Percentiles rank a stretch among this genome's conserved stretches.
These are phyloP conservation scores for Pseudogymnoascus sp. DNA, from an alignment of 2,329 filamentous ascomycete genomes.

Conservation along the genomic window DNA sequence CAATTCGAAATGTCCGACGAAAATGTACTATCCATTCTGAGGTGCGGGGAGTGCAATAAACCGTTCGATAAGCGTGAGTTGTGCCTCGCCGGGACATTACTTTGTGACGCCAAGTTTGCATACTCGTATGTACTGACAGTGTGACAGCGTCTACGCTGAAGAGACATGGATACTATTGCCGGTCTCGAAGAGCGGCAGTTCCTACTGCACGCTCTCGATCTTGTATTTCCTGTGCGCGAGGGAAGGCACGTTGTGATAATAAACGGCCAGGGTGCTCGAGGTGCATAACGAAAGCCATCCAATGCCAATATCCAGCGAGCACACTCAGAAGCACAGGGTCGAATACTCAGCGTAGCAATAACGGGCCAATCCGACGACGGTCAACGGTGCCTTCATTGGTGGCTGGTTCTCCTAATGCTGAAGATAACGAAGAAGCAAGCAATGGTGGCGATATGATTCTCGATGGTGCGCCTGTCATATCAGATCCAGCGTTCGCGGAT, in stretches of 20 bases:
- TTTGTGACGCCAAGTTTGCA: constrained; percentile 12
- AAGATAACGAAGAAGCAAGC: constrained; percentile 13
- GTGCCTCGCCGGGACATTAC: constrained; percentile 11
- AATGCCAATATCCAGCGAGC: constrained; percentile 32
- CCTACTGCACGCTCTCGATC: constrained; percentile 26
- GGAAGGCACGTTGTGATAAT: constrained; percentile 34
- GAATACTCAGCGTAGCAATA: constrained; percentile 12
- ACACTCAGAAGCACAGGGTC: constrained; percentile 11
- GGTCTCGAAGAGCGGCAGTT: constrained; percentile 28
- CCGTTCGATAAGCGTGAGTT: constrained; percentile 35
- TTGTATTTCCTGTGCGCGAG: constrained; percentile 32
- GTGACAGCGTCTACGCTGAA: constrained; percentile 34
- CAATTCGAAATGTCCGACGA: constrained; percentile 23
- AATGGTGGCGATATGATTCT: constrained; percentile 15
- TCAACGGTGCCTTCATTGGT: constrained; percentile 6
- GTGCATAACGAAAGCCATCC: constrained; percentile 29
- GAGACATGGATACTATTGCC: constrained; percentile 40
- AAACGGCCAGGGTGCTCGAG: constrained; percentile 32
- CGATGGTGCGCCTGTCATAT: constrained; percentile 14
- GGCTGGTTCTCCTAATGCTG: constrained; percentile 8
- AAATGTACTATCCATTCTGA: constrained; percentile 25
- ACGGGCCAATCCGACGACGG: constrained; percentile 9
- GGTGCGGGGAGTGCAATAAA: constrained; percentile 35
- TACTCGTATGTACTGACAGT: not conserved
- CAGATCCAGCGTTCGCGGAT: constrained; percentile 17